Conservation (phyloP, 805 yeast species). For the Cyberlindnera lachancei region DNA sequence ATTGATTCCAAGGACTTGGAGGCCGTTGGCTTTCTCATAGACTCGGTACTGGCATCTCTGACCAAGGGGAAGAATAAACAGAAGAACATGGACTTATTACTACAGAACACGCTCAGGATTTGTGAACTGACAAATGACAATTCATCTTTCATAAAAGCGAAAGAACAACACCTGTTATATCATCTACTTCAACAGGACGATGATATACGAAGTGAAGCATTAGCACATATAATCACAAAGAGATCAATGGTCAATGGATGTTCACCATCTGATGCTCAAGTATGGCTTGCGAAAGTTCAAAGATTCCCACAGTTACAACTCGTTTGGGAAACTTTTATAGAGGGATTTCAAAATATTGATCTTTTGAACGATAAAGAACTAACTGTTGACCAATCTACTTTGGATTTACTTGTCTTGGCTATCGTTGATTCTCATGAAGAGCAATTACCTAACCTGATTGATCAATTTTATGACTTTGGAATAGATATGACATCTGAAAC, state of each 20-base stretch:
- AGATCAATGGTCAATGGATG: neutral
- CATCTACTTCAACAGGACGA: too few species aligned
- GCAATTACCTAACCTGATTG: slow-evolving; percentile 3
- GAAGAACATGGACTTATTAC: too few species aligned
- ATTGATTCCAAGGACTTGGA: slow-evolving; percentile 3
- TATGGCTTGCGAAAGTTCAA: neutral
- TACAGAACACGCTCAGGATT: slow-evolving; percentile 2
- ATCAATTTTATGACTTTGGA: slow-evolving; percentile 1
- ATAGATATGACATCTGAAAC: slow-evolving; percentile 5
- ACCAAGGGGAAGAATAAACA: too few species aligned
- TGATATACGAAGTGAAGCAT: too few species aligned
- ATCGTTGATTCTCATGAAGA: slow-evolving; percentile 3
- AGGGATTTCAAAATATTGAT: slow-evolving; percentile 1
- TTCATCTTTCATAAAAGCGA: too few species aligned
- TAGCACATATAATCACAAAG: neutral
- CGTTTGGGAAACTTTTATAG: slow-evolving; percentile 1
- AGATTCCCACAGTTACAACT: neutral
- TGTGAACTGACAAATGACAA: too few species aligned
- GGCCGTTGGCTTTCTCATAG: neutral
- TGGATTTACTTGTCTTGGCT: slow-evolving; percentile 3
- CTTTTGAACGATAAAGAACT: neutral
- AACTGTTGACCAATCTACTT: neutral
- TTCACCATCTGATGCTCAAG: neutral
- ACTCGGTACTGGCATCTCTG: neutral
- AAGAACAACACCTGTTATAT: too few species aligned